Percentiles rank a stretch among this genome's conserved stretches.
These are phyloP conservation scores for Populus deltoides DNA, from an alignment of 345 rosid species.

Conservation along the genomic window DNA sequence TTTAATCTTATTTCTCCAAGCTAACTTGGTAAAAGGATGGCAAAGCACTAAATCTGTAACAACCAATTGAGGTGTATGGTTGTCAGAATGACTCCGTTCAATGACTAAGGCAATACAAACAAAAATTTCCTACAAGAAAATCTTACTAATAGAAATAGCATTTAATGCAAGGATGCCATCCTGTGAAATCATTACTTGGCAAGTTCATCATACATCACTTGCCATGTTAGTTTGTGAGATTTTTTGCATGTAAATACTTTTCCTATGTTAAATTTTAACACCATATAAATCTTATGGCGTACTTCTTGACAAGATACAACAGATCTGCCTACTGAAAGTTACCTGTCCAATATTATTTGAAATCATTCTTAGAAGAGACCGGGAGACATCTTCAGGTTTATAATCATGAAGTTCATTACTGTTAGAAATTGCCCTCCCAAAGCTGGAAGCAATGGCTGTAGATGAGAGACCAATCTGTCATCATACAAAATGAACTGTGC, in stretches of 20 bases:
- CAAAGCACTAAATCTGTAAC: neutral
- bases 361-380: constrained; percentile 96
- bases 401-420: constrained; percentile 90
- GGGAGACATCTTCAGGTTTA: constrained; percentile 92
- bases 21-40: neutral
- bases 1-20: neutral
- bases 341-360: constrained; percentile 99
- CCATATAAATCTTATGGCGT: neutral
- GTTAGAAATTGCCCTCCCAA: constrained; percentile 91
- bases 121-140: neutral
- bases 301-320: neutral
- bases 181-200: neutral
- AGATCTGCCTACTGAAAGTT: constrained; percentile 6
- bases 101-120: neutral
- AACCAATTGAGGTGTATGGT: neutral
- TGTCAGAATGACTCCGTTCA: neutral
- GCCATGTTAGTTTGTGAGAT: neutral
- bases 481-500: neutral
- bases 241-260: neutral
- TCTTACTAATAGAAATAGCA: neutral
- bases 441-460: constrained; percentile 96
- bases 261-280: too few relatives aligned
- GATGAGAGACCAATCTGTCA: constrained; percentile 92
- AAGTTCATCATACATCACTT: neutral
- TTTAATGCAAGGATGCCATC: neutral